Evolutionary conservation across 1,139 yeast genomes (phyloP), one percentile per base, ranked within the genome.

Genomic region (Sugiyamaella neomexicana): DNA sequence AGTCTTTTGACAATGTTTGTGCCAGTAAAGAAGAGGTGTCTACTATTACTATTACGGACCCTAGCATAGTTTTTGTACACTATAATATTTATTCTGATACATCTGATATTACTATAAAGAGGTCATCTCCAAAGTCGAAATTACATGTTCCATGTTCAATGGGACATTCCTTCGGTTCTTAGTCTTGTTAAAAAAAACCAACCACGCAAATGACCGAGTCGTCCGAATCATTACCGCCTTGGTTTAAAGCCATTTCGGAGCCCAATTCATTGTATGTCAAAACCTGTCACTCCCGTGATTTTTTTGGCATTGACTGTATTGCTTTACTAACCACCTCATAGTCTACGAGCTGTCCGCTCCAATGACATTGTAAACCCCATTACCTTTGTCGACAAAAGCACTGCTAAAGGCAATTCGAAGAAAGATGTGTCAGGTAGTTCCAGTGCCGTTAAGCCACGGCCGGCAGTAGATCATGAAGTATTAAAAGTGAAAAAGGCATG

Each of bases 401-500:
- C 20, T n/a, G 29, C 27, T 9, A 38, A 38, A 27, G 23, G 23
- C 10, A 25, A 8, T 5, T 31, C 44, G 3, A 39, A 47, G 32
- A 39, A 32, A 31, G 51, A 39, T 13, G 25, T n/a, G 7, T 1
- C 47, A 4, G 23, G 38, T 7, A 25, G 23, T 23, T 8, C 40
- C 9, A 29, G 38, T n/a, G 36, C 27, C 10, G 16, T 20, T 6
- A 47, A 47, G n/a, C 32, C 39, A 5, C 39, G 40, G n/a, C 23
- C 45, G 5, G 25, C 25, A 5, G 52, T 48, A 38, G 62, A 62
- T n/a, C 58, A 63, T 36, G 68, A 66, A 23, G 58, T 59, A 34
- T 61, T 72, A 32, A 71, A 68, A 58, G 64, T 71, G 41, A 65
- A 65, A 66, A 88, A 85, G 66, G 93, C 95, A 0, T 89, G 97